These are phyloP conservation scores for Aspergillus carbonarius DNA, from an alignment of 2,329 filamentous ascomycete genomes.

Conservation along the genomic window DNA sequence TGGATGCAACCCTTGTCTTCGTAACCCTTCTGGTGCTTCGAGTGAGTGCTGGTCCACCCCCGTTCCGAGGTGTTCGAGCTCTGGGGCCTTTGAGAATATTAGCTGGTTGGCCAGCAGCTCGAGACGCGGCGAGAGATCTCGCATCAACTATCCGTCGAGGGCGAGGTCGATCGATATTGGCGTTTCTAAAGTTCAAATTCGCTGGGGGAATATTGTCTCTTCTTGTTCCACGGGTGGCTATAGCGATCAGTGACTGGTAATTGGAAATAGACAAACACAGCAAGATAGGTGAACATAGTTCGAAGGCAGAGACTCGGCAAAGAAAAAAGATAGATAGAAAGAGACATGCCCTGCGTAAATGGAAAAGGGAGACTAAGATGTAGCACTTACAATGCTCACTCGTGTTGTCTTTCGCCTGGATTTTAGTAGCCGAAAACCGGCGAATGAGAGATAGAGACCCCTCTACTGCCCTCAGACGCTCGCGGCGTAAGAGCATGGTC, in stretches of 20 bases:
- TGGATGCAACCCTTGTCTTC: slow-evolving; percentile 13
- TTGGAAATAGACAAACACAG: neutral
- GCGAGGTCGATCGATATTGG: slow-evolving; percentile 19
- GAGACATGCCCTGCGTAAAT: neutral
- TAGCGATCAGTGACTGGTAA: neutral
- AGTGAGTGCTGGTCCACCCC: slow-evolving; percentile 17
- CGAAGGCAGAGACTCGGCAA: neutral
- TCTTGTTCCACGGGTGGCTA: slow-evolving; percentile 1
- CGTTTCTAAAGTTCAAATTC: slow-evolving; percentile 19
- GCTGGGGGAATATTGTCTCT: slow-evolving; percentile 16
- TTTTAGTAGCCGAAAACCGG: slow-evolving; percentile 27
- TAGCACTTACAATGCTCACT: slow-evolving; percentile 25
- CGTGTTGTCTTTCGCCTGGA: slow-evolving; percentile 17
- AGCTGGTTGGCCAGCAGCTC: slow-evolving; percentile 24
- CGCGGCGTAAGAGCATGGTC: slow-evolving; percentile 4
- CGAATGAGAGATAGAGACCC: slow-evolving; percentile 20
- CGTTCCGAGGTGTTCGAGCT: slow-evolving; percentile 22
- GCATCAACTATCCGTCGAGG: slow-evolving; percentile 37
- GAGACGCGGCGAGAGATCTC: slow-evolving; percentile 36
- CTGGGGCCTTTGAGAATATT: slow-evolving; percentile 34
- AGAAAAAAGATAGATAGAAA: neutral
- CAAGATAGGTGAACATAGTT: neutral
- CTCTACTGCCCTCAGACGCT: slow-evolving; percentile 15
- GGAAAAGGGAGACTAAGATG: neutral
- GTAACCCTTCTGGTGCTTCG: slow-evolving; percentile 22